phyloP scores from a whole-genome alignment of 2,329 filamentous ascomycete genomes.

The Ambrosiella xylebori region DNA sequence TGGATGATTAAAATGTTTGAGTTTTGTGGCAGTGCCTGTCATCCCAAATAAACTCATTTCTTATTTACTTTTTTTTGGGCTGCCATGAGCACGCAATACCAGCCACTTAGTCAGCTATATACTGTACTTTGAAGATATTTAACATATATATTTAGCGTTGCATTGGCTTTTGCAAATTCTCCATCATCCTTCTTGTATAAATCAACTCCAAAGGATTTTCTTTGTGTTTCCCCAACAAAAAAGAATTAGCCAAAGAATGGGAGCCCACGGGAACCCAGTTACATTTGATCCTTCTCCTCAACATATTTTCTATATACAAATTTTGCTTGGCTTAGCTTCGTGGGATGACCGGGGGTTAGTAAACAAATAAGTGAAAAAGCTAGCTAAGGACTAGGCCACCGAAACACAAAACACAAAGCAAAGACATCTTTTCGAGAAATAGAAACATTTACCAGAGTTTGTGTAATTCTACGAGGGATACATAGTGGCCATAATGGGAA shows the following conservation, averaged over 20 bases:
- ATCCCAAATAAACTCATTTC: neutral
- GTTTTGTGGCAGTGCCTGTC: neutral
- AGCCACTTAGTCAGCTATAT: neutral
- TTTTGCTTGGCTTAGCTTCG: neutral
- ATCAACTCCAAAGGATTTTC: neutral
- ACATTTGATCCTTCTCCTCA: neutral
- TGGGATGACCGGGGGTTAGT: neutral
- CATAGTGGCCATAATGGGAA: neutral
- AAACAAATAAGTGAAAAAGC: neutral
- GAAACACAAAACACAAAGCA: neutral
- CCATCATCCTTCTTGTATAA: neutral
- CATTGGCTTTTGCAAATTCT: neutral
- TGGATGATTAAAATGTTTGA: neutral
- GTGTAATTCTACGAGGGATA: no score
- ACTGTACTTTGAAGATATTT: neutral
- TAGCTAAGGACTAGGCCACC: neutral
- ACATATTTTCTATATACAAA: neutral
- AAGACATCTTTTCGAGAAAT: neutral
- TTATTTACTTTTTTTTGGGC: neutral
- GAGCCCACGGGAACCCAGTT: neutral
- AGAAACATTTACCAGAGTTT: no score
- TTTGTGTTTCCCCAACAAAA: neutral
- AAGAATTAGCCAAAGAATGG: neutral
- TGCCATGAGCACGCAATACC: neutral
- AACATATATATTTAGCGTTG: neutral